Percentiles rank a stretch among this genome's conserved stretches.
Conservation (phyloP, 78 protist species). For the Guillardia theta region DNA sequence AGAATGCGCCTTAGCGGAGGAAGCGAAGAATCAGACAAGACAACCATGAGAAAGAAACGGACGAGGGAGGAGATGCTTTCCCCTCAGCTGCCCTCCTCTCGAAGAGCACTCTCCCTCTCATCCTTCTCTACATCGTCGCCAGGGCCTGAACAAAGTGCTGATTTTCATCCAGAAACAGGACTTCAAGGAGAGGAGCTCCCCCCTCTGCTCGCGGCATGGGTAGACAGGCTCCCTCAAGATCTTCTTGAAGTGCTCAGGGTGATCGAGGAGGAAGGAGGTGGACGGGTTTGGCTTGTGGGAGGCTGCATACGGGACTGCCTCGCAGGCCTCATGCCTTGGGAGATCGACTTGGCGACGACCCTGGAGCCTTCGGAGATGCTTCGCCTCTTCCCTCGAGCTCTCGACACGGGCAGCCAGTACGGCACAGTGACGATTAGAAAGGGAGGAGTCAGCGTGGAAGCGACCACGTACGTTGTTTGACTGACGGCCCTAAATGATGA, state of each 20-base stretch:
- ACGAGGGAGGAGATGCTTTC: no score
- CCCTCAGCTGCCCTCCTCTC: no score
- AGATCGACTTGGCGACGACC: background rate
- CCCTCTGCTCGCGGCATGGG: background rate
- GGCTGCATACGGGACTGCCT: constrained; percentile 21
- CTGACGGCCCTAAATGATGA: background rate
- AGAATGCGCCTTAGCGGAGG: no score
- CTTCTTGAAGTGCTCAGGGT: background rate
- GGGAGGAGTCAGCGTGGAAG: background rate
- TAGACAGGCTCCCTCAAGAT: background rate
- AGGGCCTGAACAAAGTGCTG: no score
- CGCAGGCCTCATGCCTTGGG: background rate
- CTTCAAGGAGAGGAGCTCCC: background rate
- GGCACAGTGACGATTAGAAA: background rate
- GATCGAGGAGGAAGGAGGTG: background rate
- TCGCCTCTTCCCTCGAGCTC: background rate
- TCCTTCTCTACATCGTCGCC: no score
- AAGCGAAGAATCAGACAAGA: no score
- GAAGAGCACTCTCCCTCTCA: no score
- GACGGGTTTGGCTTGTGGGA: background rate
- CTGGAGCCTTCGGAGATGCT: background rate
- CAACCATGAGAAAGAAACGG: no score
- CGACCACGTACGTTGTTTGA: no score
- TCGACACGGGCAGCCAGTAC: background rate
- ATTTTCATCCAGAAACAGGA: background rate